Base-by-base conservation (phyloP, 2,329 filamentous ascomycete genomes). In the Phialophora verrucosa region DNA sequence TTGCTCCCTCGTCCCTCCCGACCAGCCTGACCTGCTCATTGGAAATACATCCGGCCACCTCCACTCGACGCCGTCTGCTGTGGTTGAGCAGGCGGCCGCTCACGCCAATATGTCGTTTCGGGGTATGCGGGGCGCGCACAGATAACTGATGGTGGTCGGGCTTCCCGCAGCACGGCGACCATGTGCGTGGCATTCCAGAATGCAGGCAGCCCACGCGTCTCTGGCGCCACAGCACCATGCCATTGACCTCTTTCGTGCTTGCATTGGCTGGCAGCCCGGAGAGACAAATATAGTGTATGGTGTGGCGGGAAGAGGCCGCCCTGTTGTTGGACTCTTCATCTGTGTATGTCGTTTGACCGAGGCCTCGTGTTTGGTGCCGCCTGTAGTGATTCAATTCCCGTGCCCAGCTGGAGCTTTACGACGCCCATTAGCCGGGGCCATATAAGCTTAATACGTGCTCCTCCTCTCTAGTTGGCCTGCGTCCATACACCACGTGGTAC, bases 401-500 rank as follows among this genome's bases (percentile, higher is more conserved):
- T 44, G 17, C 17, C 38, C 38, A 17, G 14, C 12, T 42, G 14
- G 35, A 17, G 35, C 14, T 38, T 38, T 42, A 3, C 17, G 38
- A 12, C 17, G 11, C 5, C 50, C 17, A 14, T 68, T 55, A 68
- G 8, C 62, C 62, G 35, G 51, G 59, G 20, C 66, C 66, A 25
- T 62, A 32, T 20, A 44, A 31, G 32, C 47, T 60, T 57, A 69
- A 50, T 7, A 38, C 20, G 27, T 56, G 57, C 62, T 74, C 72
- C 38, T 73, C 71, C 31, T 71, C 62, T 51, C 12, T 50, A 2
- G 67, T 62, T 5, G 74, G 74, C 65, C 73, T 69, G 38, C 74
- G 67, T 42, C 69, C 74, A 66, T 75, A 77, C 20, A 81, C 77
- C 27, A 77, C 75, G 69, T 78, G 76, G 62, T 77, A 77, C 29